Base-by-base conservation (phyloP, 805 yeast species). In the Candida railenensis region DNA sequence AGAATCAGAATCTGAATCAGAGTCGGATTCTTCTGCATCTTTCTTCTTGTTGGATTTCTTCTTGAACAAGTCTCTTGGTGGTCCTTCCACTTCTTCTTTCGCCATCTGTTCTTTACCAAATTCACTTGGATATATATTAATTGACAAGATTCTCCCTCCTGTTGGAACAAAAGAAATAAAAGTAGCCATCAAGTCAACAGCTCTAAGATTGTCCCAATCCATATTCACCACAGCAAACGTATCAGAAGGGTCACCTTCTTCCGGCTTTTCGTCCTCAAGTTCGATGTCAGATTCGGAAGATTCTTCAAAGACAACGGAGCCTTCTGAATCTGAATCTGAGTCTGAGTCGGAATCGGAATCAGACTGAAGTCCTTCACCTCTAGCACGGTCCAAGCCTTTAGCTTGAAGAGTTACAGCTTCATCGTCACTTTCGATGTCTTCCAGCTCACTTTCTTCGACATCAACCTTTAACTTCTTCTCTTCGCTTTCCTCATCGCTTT, bases 161-260 rank as follows among this genome's bases (percentile, higher is more conserved):
- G 80, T 66, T 16, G 96, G 96, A 19, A 87, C 83, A 67, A 92
- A 94, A 46, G 96, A 82, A 5, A 83, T 70, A 57, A 92, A 89
- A 0, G 98, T 85, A 3, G 96, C 96, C 85, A 88, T 80, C 52
- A 92, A 70, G 62, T 94, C 98, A 3, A 81, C 80, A 0, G 98
- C 87, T 40, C 81, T 78, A n/a, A 94, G 77, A 59, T 94, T 87
- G 57, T 94, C 99, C 99, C 99, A 94, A 62, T 94, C 99, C 78
- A 94, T 73, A 59, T 94, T 94, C 25, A 94, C 98, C 1, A 85
- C 96, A 0, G 99, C 99, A 58, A 94, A 74, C 4, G 87, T 73
- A 30, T 70, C 71, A 1, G 96, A 76, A 25, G 96, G 96, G 2
- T 92, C 97, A 40, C 96, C 95, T 43, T 82, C 85, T 42, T 87